Conservation (phyloP, 2,329 filamentous ascomycete species). For the Coleophoma eucalyptorum region DNA sequence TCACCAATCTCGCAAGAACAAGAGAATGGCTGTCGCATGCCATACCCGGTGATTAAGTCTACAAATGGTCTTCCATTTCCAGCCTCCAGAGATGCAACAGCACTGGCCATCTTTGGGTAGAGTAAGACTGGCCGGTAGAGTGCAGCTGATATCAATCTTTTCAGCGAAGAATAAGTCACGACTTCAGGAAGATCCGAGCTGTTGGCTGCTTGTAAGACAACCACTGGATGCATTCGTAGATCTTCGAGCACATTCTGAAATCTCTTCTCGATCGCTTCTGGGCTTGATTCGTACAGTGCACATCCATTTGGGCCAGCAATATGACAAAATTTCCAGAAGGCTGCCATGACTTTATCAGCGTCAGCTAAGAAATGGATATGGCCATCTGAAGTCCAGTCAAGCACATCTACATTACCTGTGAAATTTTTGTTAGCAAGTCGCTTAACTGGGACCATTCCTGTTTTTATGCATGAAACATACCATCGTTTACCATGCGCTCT, state of each 20-base stretch:
- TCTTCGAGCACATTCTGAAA: slow-evolving; percentile 31
- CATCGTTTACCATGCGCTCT: slow-evolving; percentile 33
- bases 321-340: slow-evolving; percentile 24
- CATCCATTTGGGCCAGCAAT: slow-evolving; percentile 27
- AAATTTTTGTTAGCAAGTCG: background rate
- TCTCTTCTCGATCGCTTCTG: slow-evolving; percentile 16
- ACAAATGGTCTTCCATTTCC: slow-evolving; percentile 40
- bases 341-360: slow-evolving; percentile 21
- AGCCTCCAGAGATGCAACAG: slow-evolving; percentile 21
- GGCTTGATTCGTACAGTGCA: slow-evolving; percentile 16
- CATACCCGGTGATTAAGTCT: slow-evolving; percentile 4
- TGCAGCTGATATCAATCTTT: slow-evolving; percentile 17
- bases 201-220: slow-evolving; percentile 12
- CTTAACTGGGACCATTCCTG: background rate
- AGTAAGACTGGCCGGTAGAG: slow-evolving; percentile 24
- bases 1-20: slow-evolving; percentile 1
- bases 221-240: slow-evolving; percentile 30
- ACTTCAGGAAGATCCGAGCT: slow-evolving; percentile 15
- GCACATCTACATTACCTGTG: slow-evolving; percentile 19
- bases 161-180: slow-evolving; percentile 23
- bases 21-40: slow-evolving; percentile 8
- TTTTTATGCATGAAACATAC: slow-evolving; percentile 1
- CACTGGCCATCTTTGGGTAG: slow-evolving; percentile 23
- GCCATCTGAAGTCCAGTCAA: slow-evolving; percentile 21
- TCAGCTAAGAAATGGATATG: slow-evolving; percentile 38